Evolutionary conservation across 163 green algal species (phyloP).

Genomic region (Coccomyxa subellipsoidea): DNA sequence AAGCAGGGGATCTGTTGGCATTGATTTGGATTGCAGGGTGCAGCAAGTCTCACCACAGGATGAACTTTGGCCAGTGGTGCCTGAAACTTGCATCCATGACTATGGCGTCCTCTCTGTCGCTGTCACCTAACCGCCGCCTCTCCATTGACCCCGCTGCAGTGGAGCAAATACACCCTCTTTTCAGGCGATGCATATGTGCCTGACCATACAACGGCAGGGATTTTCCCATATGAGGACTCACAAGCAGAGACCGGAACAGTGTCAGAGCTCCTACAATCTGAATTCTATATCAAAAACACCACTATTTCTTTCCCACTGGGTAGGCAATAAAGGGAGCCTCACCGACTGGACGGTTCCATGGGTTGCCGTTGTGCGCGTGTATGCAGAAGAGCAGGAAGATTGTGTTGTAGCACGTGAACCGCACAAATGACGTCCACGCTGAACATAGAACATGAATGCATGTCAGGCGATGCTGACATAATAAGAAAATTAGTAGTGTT

Average conservation of each 20-base stretch:
- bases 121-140: background rate
- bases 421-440: background rate
- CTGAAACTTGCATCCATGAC: background rate
- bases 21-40: too few species aligned
- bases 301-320: too few species aligned
- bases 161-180: too few species aligned
- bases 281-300: too few species aligned
- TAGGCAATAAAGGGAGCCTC: background rate
- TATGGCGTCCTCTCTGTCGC: background rate
- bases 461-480: too few species aligned
- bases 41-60: background rate
- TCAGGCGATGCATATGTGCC: too few species aligned
- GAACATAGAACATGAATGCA: background rate
- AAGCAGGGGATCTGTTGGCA: too few species aligned
- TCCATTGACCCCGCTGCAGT: background rate
- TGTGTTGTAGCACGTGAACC: constrained; percentile 17
- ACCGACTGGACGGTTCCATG: background rate
- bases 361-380: constrained; percentile 12
- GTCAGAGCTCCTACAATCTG: too few species aligned
- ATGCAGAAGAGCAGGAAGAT: constrained; percentile 10
- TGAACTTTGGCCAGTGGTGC: background rate
- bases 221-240: too few species aligned
- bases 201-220: too few species aligned
- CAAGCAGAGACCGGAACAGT: too few species aligned
- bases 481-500: too few species aligned